These are phyloP conservation scores for Globisporangium middletonii DNA, from an alignment of 352 stramenopile genomes.

Conservation along the genomic window DNA sequence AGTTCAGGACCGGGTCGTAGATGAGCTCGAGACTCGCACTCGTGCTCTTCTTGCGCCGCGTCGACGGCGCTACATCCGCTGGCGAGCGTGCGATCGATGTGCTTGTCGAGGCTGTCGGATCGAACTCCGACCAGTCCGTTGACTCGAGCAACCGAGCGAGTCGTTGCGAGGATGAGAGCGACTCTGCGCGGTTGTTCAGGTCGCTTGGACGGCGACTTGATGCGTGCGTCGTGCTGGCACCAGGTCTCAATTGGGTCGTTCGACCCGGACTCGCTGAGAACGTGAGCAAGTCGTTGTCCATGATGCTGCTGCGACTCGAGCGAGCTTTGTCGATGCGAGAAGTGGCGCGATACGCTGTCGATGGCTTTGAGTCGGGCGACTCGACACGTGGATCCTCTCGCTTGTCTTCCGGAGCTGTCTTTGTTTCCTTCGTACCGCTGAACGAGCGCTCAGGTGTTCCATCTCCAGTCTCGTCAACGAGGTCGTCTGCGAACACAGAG, in stretches of 20 bases:
- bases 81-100: not conserved
- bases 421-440: not conserved
- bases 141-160: constrained; percentile 61
- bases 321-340: not conserved
- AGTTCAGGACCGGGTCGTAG: constrained; percentile 79
- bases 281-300: not conserved
- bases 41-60: not conserved
- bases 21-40: constrained; percentile 53
- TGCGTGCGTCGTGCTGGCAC: not conserved
- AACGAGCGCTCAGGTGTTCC: not conserved
- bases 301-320: not conserved
- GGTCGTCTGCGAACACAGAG: constrained; percentile 19
- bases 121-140: constrained; percentile 44
- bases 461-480: constrained; percentile 18
- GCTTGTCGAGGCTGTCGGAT: not conserved
- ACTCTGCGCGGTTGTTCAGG: not conserved
- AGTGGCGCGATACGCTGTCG: not conserved
- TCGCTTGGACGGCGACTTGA: not conserved
- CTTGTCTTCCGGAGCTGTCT: not conserved
- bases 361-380: not conserved
- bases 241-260: not conserved
- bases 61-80: not conserved
- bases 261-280: constrained; percentile 6
- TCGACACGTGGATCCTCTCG: not conserved
- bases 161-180: constrained; percentile 32